phyloP scores from a whole-genome alignment of 139 green algal genomes.

The Marvania coccoides region DNA sequence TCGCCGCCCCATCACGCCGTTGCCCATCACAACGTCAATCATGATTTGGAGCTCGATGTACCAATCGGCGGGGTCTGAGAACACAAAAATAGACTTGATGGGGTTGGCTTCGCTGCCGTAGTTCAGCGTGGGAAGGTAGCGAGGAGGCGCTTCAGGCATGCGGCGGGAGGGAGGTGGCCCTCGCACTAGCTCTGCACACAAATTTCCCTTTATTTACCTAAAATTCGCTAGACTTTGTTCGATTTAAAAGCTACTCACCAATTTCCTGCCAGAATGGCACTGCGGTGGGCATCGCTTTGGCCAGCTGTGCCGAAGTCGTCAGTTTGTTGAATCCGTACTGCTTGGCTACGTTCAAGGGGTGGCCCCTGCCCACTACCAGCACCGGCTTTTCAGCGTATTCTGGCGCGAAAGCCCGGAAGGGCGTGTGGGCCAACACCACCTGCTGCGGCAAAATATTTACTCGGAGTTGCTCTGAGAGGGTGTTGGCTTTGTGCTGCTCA shows the following conservation, averaged over 20 bases:
- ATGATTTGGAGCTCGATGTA: conserved; percentile 49
- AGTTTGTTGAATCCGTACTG: conserved; percentile 59
- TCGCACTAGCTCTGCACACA: too few species aligned
- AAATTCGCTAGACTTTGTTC: too few species aligned
- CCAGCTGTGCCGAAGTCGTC: conserved; percentile 46
- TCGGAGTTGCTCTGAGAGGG: conserved; percentile 60
- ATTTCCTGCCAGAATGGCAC: conserved; percentile 43
- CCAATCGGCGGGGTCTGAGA: conserved; percentile 68
- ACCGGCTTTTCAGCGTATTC: conserved; percentile 42
- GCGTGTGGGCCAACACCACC: conserved; percentile 74
- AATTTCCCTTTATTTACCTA: too few species aligned
- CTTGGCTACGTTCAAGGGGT: conserved; percentile 42
- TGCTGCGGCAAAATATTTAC: conserved; percentile 46
- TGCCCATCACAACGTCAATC: conserved; percentile 20
- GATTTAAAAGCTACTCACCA: too few species aligned
- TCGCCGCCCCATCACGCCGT: conserved; percentile 3
- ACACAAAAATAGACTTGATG: conserved; percentile 57
- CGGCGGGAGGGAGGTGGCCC: too few species aligned
- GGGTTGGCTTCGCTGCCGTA: conserved; percentile 37
- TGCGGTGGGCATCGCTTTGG: conserved; percentile 26
- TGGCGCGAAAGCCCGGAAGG: conserved; percentile 47
- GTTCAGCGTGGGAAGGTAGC: not conserved
- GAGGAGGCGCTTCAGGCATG: not conserved
- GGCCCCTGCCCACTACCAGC: conserved; percentile 48
- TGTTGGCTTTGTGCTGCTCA: conserved; percentile 57